These are phyloP conservation scores for Filobasidium wieringae DNA, from an alignment of 768 basidiomycete species.

Conservation along the genomic window DNA sequence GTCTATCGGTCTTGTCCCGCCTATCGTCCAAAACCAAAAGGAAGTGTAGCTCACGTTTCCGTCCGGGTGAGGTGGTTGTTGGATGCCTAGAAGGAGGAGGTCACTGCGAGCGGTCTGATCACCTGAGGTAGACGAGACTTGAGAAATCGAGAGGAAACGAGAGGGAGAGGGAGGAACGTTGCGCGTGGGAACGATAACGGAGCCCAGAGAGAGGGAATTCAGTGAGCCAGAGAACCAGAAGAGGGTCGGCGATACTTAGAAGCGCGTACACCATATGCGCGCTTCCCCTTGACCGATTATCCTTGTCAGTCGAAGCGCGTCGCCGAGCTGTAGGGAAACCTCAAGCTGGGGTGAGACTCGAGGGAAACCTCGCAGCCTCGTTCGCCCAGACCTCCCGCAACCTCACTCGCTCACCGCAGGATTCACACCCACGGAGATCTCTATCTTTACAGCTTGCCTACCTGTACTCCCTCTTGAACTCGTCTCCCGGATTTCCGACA, in stretches of 20 bases:
- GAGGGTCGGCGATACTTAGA: slow-evolving; percentile 1
- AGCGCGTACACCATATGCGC: not conserved
- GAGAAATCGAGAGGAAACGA: too few species aligned
- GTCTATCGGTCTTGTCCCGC: too few species aligned
- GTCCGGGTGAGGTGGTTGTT: not conserved
- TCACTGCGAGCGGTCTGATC: too few species aligned
- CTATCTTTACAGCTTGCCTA: not conserved
- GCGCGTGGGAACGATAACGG: too few species aligned
- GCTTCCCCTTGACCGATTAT: not conserved
- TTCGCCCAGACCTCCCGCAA: not conserved
- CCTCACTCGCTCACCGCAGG: not conserved
- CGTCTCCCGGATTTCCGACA: not conserved
- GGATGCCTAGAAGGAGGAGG: not conserved
- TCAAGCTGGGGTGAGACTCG: not conserved
- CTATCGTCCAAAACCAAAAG: too few species aligned
- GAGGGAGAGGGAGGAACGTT: too few species aligned
- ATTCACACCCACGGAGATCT: not conserved
- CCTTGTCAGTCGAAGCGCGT: not conserved
- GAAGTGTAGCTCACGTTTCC: not conserved
- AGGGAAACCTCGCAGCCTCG: not conserved
- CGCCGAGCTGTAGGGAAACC: not conserved
- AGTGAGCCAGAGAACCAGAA: too few species aligned
- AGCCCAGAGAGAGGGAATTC: too few species aligned
- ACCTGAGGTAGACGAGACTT: too few species aligned
- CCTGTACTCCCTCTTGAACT: not conserved